A percentile compares a stretch with the other conserved stretches of the same genome.
phyloP scores from a whole-genome alignment of 768 basidiomycete species.

The Leccinum disarticulatum region DNA sequence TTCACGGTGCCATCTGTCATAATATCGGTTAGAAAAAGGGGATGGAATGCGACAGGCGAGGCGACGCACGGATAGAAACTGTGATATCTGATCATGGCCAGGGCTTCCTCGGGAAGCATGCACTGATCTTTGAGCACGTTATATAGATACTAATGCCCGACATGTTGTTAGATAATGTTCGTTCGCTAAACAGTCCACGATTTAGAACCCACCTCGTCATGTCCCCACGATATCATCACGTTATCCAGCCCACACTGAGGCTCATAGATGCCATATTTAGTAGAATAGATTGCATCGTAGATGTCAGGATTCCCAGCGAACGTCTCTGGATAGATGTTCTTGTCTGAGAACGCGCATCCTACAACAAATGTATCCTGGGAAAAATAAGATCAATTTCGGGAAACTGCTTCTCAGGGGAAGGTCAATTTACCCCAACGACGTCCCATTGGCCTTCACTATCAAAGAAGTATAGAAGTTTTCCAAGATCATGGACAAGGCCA shows the following conservation, averaged over 20 bases:
- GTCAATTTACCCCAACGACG: conserved; percentile 73
- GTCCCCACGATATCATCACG: conserved; percentile 89
- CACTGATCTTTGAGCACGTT: conserved; percentile 82
- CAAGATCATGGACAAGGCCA: conserved; percentile 86
- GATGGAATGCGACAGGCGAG: not conserved
- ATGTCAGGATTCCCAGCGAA: conserved; percentile 74
- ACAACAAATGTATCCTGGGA: conserved; percentile 72
- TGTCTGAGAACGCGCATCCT: conserved; percentile 83
- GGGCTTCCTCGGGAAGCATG: conserved; percentile 72
- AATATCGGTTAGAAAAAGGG: not conserved
- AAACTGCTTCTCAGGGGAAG: not conserved
- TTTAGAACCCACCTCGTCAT: conserved; percentile 70
- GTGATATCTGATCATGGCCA: conserved; percentile 94
- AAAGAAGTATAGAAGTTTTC: conserved; percentile 83
- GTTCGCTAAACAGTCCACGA: conserved; percentile 6
- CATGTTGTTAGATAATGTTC: conserved; percentile 4
- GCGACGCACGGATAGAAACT: conserved; percentile 79
- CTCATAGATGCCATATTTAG: conserved; percentile 73
- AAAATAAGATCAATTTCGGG: conserved; percentile 3
- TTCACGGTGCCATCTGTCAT: conserved; percentile 78
- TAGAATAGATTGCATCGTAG: conserved; percentile 62
- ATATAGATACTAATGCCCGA: conserved; percentile 65
- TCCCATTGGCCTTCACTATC: conserved; percentile 93
- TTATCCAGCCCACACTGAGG: conserved; percentile 81
- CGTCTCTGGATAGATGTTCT: conserved; percentile 78